phyloP scores from a whole-genome alignment of 2,329 filamentous ascomycete genomes.

The Colletotrichum graminicola region DNA sequence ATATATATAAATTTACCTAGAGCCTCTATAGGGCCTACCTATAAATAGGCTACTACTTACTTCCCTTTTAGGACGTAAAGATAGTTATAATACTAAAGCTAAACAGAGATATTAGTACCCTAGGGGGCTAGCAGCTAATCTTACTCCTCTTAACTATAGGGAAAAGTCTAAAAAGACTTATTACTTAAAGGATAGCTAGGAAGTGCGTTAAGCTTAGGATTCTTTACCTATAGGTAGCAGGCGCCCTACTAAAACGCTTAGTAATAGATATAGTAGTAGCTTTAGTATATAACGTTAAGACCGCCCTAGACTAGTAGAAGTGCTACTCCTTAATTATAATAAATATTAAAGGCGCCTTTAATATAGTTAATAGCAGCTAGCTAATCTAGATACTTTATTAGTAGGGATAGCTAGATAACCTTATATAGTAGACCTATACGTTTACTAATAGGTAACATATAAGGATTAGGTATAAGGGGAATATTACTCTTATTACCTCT shows the following conservation, averaged over 20 bases:
- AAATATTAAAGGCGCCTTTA: neutral
- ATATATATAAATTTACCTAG: too few species aligned
- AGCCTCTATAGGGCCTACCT: too few species aligned
- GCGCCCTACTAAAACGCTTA: neutral
- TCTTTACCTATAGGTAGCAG: neutral
- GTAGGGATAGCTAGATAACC: too few species aligned
- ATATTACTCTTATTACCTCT: too few species aligned
- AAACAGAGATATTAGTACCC: neutral
- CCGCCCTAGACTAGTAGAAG: too few species aligned
- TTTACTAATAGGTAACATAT: too few species aligned
- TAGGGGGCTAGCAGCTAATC: neutral
- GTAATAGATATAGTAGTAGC: too few species aligned
- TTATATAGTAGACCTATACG: too few species aligned
- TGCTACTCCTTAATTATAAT: neutral
- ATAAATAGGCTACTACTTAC: too few species aligned
- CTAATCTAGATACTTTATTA: too few species aligned
- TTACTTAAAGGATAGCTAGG: rapidly evolving
- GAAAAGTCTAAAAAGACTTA: neutral
- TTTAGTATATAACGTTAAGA: neutral
- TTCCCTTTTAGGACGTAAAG: too few species aligned
- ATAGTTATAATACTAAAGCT: neutral
- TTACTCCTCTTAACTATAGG: neutral
- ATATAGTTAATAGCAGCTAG: neutral
- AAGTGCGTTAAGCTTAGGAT: neutral
- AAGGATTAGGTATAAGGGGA: too few species aligned